A percentile compares a stretch with the other conserved stretches of the same genome.
These are phyloP conservation scores for Hyphodiscus sp. DNA, from an alignment of 2,329 filamentous ascomycete genomes.

Conservation along the genomic window DNA sequence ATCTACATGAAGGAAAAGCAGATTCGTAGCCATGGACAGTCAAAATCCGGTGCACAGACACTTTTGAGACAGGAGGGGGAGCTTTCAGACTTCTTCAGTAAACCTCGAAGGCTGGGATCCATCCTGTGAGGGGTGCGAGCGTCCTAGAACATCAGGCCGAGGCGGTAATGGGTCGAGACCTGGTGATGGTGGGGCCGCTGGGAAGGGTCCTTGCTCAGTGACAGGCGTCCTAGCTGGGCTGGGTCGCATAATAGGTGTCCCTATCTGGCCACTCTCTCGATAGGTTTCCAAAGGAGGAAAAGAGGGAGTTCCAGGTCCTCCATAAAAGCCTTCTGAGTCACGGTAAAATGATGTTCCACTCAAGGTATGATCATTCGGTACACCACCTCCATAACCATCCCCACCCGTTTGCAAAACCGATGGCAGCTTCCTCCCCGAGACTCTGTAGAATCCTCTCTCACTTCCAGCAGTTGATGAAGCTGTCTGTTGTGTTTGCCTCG, in stretches of 20 bases:
- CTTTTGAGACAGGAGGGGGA: conserved; percentile 11
- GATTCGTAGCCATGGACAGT: conserved; percentile 18
- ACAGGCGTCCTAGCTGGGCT: conserved; percentile 60
- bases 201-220: conserved; percentile 46
- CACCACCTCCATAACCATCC: conserved; percentile 52
- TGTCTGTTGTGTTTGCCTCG: conserved; percentile 27
- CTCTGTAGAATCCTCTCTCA: conserved; percentile 56
- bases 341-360: conserved; percentile 48
- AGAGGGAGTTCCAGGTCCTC: conserved; percentile 20
- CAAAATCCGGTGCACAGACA: conserved; percentile 11
- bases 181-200: conserved; percentile 10
- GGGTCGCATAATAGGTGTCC: conserved; percentile 54
- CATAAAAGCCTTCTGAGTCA: conserved; percentile 42
- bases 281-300: conserved; percentile 30
- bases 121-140: conserved; percentile 38
- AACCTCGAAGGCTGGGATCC: conserved; percentile 39
- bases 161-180: conserved; percentile 11
- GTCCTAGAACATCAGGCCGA: conserved; percentile 31
- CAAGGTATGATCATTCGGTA: conserved; percentile 30
- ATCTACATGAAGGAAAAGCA: conserved; percentile 21
- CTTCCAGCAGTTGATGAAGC: conserved; percentile 32
- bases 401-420: conserved; percentile 57
- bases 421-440: conserved; percentile 58
- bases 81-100: conserved; percentile 38
- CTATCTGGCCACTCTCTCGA: conserved; percentile 35